Percentiles rank a stretch among this genome's conserved stretches.
phyloP scores from a whole-genome alignment of 805 yeast species.

The Yamadazyma tumulicola region DNA sequence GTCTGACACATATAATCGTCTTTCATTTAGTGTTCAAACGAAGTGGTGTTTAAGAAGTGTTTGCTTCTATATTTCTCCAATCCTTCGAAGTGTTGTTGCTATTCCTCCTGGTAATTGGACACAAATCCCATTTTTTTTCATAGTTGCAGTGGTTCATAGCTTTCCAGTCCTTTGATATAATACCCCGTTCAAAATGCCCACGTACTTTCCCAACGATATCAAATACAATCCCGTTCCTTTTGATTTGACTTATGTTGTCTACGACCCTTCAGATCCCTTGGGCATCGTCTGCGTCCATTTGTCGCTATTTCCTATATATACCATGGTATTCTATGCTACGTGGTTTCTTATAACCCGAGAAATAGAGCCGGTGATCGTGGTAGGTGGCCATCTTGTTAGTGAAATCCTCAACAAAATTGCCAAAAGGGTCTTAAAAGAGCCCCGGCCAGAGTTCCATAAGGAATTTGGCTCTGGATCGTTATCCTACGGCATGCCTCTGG shows the following conservation, averaged over 20 bases:
- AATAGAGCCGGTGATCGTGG: constrained; percentile 76
- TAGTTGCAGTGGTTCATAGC: too few relatives aligned
- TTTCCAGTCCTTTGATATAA: constrained; percentile 1
- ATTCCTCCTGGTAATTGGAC: too few relatives aligned
- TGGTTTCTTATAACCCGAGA: constrained; percentile 84
- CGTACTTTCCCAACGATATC: constrained; percentile 13
- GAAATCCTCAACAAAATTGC: constrained; percentile 69
- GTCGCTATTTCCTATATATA: constrained; percentile 76
- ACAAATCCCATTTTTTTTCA: too few relatives aligned
- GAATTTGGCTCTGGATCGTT: constrained; percentile 41
- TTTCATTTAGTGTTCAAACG: too few relatives aligned
- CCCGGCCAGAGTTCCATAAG: constrained; percentile 64
- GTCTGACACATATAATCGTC: too few relatives aligned
- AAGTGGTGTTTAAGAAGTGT: too few relatives aligned
- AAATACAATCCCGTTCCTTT: constrained; percentile 51
- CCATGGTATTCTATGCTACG: constrained; percentile 74
- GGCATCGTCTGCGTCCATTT: constrained; percentile 65
- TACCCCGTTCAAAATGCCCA: constrained; percentile 14
- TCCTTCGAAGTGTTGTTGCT: too few relatives aligned
- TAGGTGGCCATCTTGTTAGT: constrained; percentile 79
- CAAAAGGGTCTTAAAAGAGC: constrained; percentile 62
- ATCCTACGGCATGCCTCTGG: constrained; percentile 94
- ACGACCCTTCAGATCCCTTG: constrained; percentile 61
- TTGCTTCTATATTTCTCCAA: too few relatives aligned
- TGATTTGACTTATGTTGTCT: constrained; percentile 82